These are phyloP conservation scores for Pseudevernia furfuracea DNA, from an alignment of 495 filamentous ascomycete genomes.

Conservation along the genomic window DNA sequence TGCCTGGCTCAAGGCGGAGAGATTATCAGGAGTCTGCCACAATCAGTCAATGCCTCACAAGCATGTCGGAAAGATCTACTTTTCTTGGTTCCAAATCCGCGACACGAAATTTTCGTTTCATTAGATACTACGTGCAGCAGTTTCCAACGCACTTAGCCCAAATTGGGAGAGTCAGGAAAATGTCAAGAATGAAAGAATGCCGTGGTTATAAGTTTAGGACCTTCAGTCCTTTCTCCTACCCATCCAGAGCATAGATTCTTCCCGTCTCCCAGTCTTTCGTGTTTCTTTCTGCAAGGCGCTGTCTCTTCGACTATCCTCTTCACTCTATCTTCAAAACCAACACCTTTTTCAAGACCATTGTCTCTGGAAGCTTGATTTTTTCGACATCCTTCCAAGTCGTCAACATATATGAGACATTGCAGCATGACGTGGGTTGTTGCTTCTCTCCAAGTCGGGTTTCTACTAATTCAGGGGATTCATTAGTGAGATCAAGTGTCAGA, in stretches of 20 bases:
- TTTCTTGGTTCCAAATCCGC: background rate
- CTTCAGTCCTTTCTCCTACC: background rate
- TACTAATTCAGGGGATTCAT: background rate
- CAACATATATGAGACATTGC: background rate
- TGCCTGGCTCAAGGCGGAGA: background rate
- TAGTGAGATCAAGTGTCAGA: background rate
- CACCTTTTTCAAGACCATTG: background rate
- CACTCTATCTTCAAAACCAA: background rate
- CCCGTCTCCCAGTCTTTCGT: background rate
- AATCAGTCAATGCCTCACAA: background rate
- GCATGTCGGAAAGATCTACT: background rate
- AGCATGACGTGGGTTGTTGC: constrained; percentile 1
- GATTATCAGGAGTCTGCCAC: background rate
- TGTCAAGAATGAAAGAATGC: background rate
- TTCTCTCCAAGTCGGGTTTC: background rate
- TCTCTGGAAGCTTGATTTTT: background rate
- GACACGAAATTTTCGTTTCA: background rate
- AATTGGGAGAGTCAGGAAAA: background rate
- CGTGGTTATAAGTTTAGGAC: background rate
- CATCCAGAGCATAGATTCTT: background rate
- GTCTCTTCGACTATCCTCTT: background rate
- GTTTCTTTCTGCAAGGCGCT: background rate
- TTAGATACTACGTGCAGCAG: background rate
- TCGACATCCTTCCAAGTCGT: background rate
- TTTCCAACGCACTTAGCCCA: background rate